Conservation (phyloP, 2,329 filamentous ascomycete genomes). For the Phialophora expanda region DNA sequence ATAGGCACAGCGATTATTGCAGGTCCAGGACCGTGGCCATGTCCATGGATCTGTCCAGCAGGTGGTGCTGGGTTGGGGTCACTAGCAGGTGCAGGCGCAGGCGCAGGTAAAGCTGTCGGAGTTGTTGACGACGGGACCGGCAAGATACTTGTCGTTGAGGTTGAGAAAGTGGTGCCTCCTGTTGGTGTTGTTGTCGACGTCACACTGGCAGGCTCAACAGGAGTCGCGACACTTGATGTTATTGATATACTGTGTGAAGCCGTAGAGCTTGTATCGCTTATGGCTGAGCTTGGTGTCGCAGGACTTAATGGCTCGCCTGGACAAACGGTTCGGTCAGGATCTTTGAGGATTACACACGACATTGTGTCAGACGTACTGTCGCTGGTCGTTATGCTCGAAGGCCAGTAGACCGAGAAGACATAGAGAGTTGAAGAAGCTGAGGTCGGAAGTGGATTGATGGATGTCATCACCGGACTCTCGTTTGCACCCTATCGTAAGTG, state of each 20-base stretch:
- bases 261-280: neutral
- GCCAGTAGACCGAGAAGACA: neutral
- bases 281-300: neutral
- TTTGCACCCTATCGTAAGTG: neutral
- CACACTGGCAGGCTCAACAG: neutral
- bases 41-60: conserved; percentile 8
- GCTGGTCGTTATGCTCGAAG: conserved; percentile 4
- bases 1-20: conserved; percentile 23
- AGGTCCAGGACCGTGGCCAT: neutral
- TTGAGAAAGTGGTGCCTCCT: conserved; percentile 2
- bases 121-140: neutral
- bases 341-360: conserved; percentile 6
- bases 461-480: neutral
- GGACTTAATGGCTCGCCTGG: conserved; percentile 2
- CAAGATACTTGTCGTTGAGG: neutral
- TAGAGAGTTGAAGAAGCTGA: neutral
- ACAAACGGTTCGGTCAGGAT: conserved; percentile 11
- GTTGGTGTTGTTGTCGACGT: neutral
- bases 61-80: neutral
- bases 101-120: neutral
- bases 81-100: neutral
- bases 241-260: neutral
- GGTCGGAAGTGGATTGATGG: neutral
- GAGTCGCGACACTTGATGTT: neutral
- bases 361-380: conserved; percentile 3